Conservation (phyloP, 1,139 yeast genomes). For the Torulaspora globosa region DNA sequence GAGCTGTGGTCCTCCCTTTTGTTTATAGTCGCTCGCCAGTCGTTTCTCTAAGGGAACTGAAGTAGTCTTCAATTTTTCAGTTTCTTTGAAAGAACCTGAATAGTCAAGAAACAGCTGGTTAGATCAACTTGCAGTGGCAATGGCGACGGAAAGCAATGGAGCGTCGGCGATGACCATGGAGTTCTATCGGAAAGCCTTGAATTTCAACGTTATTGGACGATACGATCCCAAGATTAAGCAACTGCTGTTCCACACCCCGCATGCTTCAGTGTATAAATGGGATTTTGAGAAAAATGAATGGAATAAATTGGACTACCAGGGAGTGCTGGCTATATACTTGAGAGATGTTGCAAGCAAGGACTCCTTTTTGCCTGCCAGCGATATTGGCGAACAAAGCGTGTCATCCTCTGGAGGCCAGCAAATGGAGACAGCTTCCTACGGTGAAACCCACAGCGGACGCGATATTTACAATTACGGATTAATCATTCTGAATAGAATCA, state of each 20-base stretch:
- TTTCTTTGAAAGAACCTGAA: neutral
- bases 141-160: slow-evolving; percentile 11
- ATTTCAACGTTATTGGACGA: slow-evolving; percentile 74
- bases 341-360: slow-evolving; percentile 43
- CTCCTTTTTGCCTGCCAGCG: slow-evolving; percentile 20
- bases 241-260: slow-evolving; percentile 69
- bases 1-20: neutral
- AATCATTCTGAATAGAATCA: slow-evolving; percentile 67
- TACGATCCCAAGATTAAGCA: slow-evolving; percentile 81
- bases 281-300: slow-evolving; percentile 65
- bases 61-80: neutral
- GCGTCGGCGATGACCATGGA: slow-evolving; percentile 39
- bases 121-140: neutral
- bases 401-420: slow-evolving; percentile 18
- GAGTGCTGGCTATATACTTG: slow-evolving; percentile 75
- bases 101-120: neutral
- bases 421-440: slow-evolving; percentile 13
- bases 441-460: slow-evolving; percentile 32
- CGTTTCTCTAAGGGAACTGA: neutral
- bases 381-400: slow-evolving; percentile 23
- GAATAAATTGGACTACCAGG: slow-evolving; percentile 69
- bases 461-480: slow-evolving; percentile 70
- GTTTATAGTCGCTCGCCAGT: neutral
- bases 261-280: slow-evolving; percentile 63
- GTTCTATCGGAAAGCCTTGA: slow-evolving; percentile 63